phyloP scores from a whole-genome alignment of 192 early-diverging fungal species.

The Cetraspora pellucida region DNA sequence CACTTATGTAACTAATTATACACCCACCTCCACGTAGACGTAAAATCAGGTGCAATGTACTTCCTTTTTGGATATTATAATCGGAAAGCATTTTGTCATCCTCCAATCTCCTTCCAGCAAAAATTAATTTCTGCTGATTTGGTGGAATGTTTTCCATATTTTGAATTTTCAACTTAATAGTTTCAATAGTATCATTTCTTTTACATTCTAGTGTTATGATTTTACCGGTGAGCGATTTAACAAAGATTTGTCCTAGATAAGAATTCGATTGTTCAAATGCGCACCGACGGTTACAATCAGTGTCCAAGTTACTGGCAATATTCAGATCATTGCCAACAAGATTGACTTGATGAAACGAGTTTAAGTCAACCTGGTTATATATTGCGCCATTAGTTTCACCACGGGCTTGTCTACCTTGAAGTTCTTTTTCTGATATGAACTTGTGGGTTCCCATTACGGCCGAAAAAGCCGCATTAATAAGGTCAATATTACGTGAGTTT shows the following conservation, averaged over 20 bases:
- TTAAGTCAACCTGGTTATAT: not conserved
- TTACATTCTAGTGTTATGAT: conserved; percentile 84
- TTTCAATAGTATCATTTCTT: conserved; percentile 66
- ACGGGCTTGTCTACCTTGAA: not conserved
- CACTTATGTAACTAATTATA: not conserved
- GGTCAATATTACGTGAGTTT: not conserved
- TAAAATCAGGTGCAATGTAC: conserved; percentile 65
- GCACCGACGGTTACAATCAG: not conserved
- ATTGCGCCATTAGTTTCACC: not conserved
- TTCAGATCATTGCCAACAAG: not conserved
- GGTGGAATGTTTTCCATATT: conserved; percentile 74
- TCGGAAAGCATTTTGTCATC: conserved; percentile 66
- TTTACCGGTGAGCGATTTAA: conserved; percentile 82
- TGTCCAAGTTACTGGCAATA: not conserved
- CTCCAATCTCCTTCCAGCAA: conserved; percentile 72
- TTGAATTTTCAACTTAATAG: conserved; percentile 74
- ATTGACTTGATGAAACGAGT: not conserved
- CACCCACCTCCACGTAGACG: conserved; percentile 65
- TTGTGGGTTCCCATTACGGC: not conserved
- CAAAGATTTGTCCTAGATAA: too few species aligned
- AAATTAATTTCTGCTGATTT: conserved; percentile 70
- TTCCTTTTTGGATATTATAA: conserved; percentile 72
- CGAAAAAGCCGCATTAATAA: conserved; percentile 1
- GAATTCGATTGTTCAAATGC: too few species aligned
- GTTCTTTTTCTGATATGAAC: not conserved